These are phyloP conservation scores for Dovyalis caffra DNA, from an alignment of 345 rosid genomes.

Conservation along the genomic window DNA sequence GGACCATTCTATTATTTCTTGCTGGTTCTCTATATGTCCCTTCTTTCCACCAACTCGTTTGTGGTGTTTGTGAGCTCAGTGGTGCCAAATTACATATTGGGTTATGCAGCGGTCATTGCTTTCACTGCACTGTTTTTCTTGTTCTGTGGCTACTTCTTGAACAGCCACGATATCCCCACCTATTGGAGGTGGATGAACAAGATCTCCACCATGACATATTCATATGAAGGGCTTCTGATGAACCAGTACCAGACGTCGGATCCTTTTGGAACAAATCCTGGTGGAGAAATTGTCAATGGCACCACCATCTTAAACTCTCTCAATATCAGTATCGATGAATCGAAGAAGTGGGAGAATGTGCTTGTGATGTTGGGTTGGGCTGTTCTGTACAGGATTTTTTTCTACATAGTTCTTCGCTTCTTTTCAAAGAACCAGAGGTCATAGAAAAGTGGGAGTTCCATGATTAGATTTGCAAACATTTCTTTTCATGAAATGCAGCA, in stretches of 20 bases:
- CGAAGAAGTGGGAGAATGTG: slow-evolving; percentile 49
- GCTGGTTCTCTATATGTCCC: slow-evolving; percentile 52
- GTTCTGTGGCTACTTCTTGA: slow-evolving; percentile 67
- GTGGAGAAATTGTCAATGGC: slow-evolving; percentile 21
- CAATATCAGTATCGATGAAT: slow-evolving; percentile 24
- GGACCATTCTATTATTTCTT: slow-evolving; percentile 53
- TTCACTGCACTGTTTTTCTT: slow-evolving; percentile 67
- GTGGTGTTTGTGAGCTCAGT: slow-evolving; percentile 71
- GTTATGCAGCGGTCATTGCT: slow-evolving; percentile 64
- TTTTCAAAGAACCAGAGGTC: slow-evolving; percentile 60
- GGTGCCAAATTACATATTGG: slow-evolving; percentile 64
- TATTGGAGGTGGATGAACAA: slow-evolving; percentile 78
- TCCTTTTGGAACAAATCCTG: slow-evolving; percentile 11
- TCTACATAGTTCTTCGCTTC: slow-evolving; percentile 55
- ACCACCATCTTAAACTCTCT: slow-evolving; percentile 34
- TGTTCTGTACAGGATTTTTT: slow-evolving; percentile 50
- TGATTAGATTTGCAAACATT: too few relatives aligned
- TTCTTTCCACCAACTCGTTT: slow-evolving; percentile 66
- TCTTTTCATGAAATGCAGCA: too few relatives aligned
- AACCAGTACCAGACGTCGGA: slow-evolving; percentile 45
- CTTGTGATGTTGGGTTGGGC: slow-evolving; percentile 61
- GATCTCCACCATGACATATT: slow-evolving; percentile 66
- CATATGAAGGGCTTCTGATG: slow-evolving; percentile 67
- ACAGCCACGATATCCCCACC: slow-evolving; percentile 39
- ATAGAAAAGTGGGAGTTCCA: slow-evolving; percentile 9